phyloP scores from a whole-genome alignment of 352 stramenopile species.

The Globisporangium abappressorium region DNA sequence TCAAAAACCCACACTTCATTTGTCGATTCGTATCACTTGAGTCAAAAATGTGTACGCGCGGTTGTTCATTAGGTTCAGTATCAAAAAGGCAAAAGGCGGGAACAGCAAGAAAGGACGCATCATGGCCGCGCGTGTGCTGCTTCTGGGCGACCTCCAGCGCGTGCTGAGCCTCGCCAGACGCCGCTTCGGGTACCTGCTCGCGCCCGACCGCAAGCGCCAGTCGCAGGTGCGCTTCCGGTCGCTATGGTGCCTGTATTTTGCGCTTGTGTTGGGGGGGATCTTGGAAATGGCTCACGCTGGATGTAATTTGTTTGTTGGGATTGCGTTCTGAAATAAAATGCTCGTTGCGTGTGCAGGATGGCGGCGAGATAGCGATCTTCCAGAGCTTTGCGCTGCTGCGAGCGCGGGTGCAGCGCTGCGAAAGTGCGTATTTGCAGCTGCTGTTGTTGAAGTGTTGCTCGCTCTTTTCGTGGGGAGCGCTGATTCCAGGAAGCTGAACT shows the following conservation, averaged over 20 bases:
- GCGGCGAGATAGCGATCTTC: slow-evolving; percentile 41
- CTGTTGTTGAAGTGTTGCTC: background rate
- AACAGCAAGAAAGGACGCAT: background rate
- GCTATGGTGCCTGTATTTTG: background rate
- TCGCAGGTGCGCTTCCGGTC: slow-evolving; percentile 21
- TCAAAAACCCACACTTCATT: too few species aligned
- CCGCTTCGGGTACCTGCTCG: slow-evolving; percentile 52
- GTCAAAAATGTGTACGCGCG: too few species aligned
- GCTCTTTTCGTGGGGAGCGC: background rate
- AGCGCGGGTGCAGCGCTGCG: slow-evolving; percentile 50
- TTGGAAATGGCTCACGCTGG: background rate
- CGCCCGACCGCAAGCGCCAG: slow-evolving; percentile 10
- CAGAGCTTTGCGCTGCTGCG: slow-evolving; percentile 62
- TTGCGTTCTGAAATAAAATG: background rate
- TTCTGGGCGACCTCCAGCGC: slow-evolving; percentile 75
- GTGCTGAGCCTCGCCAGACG: slow-evolving; percentile 58
- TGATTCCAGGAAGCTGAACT: background rate
- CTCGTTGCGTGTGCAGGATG: slow-evolving; percentile 31
- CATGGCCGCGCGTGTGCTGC: slow-evolving; percentile 37
- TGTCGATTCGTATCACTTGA: too few species aligned
- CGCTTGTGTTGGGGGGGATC: background rate
- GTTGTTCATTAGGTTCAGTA: background rate
- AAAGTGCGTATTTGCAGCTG: slow-evolving; percentile 35
- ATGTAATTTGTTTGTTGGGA: background rate
- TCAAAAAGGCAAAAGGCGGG: background rate